Base-by-base conservation (phyloP, 768 basidiomycete genomes). In the Pisolithus tinctorius region DNA sequence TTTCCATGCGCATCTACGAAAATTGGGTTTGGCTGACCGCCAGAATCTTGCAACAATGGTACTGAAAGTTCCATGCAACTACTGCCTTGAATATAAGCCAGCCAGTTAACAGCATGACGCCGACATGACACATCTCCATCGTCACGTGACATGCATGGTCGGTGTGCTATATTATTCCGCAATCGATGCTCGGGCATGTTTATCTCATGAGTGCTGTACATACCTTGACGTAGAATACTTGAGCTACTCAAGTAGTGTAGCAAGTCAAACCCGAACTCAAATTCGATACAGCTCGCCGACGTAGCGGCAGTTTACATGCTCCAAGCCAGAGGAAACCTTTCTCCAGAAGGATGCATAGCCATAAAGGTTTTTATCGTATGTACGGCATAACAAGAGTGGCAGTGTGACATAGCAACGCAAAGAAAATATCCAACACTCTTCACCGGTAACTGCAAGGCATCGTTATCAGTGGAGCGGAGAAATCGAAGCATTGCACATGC, bases 371-470 rank as follows among this genome's bases (percentile, higher is more conserved):
- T 34, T 14, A 34, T 34, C 34, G 14, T 34, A 34, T 34, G 34
- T 60, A 65, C 68, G 64, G 60, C 70, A 71, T 68, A 64, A 63
- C 51, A 53, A 53, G 59, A 61, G 68, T 57, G 68, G 63, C 65
- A 58, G 61, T 47, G 68, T 70, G 66, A 77, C 74, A 78, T 71
- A 71, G 72, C 62, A 71, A 64, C 59, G 59, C 67, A 62, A 66
- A 66, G 69, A 61, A 69, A 60, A 58, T 52, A 48, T 48, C 69
- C 66, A 63, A 68, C 58, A 56, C 51, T 25, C 50, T 64, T 69
- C 49, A 70, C 59, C 88, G 88, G 79, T 91, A 91, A 82, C 88
- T 91, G 72, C 38, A 51, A 20, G 38, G 9, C 41, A 31, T 10
- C 38, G 31, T 23, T 41, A 44, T 45, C 14, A 20, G 62, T 4